These are phyloP conservation scores for Epichloe sibirici DNA, from an alignment of 2,329 filamentous ascomycete species.

Conservation along the genomic window DNA sequence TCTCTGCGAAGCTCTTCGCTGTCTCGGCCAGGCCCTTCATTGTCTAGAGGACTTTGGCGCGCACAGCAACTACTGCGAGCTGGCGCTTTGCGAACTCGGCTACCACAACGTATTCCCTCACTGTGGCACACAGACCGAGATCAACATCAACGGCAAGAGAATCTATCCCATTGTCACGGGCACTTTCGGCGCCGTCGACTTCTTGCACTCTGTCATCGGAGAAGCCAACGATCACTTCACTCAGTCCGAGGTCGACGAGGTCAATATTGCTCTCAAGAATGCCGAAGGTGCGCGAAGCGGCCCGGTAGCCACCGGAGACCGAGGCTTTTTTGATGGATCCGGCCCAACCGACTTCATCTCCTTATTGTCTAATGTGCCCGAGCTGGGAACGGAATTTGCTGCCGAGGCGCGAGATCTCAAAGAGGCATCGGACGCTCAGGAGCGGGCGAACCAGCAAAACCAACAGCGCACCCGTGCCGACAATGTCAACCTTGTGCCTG, in stretches of 20 bases:
- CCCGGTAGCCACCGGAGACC: constrained; percentile 21
- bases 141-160: constrained; percentile 49
- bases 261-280: constrained; percentile 61
- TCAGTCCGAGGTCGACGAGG: constrained; percentile 72
- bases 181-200: constrained; percentile 69
- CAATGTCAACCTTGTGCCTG: constrained; percentile 52
- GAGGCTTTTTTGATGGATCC: constrained; percentile 33
- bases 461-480: constrained; percentile 22
- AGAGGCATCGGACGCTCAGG: constrained; percentile 48
- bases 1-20: constrained; percentile 68
- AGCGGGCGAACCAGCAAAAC: constrained; percentile 45
- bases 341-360: constrained; percentile 50
- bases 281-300: constrained; percentile 40
- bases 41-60: constrained; percentile 70
- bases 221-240: constrained; percentile 77
- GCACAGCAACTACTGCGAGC: constrained; percentile 74
- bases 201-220: constrained; percentile 64
- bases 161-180: constrained; percentile 65
- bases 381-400: constrained; percentile 52
- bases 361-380: constrained; percentile 64
- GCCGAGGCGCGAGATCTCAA: constrained; percentile 53
- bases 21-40: constrained; percentile 63
- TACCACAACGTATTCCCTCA: constrained; percentile 74
- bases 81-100: constrained; percentile 63
- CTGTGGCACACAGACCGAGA: constrained; percentile 53